A percentile compares a stretch with the other conserved stretches of the same genome.
These are phyloP conservation scores for Termitomyces sp. DNA, from an alignment of 768 basidiomycete species.

Conservation along the genomic window DNA sequence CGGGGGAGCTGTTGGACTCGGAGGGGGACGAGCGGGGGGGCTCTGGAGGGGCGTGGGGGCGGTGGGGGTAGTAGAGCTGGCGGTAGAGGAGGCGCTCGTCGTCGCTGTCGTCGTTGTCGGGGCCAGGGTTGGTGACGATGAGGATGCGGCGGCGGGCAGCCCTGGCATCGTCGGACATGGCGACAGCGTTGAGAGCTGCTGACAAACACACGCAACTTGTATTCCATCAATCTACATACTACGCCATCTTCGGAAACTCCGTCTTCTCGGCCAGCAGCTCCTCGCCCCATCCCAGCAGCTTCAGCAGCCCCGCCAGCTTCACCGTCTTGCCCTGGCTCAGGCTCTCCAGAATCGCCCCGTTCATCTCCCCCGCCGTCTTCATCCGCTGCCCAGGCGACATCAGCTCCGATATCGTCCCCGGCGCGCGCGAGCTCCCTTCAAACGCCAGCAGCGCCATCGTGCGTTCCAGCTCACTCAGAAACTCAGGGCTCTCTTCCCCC, in stretches of 20 bases:
- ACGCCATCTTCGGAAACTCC: conserved; percentile 71
- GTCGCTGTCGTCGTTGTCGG: conserved; percentile 36
- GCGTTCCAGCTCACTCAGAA: conserved; percentile 85
- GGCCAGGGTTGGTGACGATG: conserved; percentile 60
- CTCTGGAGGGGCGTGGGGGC: conserved; percentile 16
- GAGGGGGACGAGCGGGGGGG: conserved; percentile 60
- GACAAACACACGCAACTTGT: conserved; percentile 10
- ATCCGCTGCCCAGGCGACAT: conserved; percentile 84
- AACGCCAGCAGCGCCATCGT: conserved; percentile 94
- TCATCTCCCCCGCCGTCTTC: conserved; percentile 95
- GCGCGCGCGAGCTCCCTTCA: conserved; percentile 58
- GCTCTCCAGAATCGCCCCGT: conserved; percentile 91
- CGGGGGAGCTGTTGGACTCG: conserved; percentile 55
- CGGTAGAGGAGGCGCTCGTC: conserved; percentile 6
- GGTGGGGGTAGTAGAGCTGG: conserved; percentile 1
- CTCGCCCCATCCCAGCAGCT: conserved; percentile 89
- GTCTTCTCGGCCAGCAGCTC: conserved; percentile 69
- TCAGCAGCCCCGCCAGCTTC: conserved; percentile 79
- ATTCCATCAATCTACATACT: conserved; percentile 17
- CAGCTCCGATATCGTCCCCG: conserved; percentile 70
- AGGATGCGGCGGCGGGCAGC: conserved; percentile 39
- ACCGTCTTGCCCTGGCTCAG: conserved; percentile 91
- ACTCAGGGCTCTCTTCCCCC: conserved; percentile 93
- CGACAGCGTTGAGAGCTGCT: conserved; percentile 12
- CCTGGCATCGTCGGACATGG: conserved; percentile 63